Conservation (phyloP, 495 filamentous ascomycete genomes). For the Penicillium samsonianum region DNA sequence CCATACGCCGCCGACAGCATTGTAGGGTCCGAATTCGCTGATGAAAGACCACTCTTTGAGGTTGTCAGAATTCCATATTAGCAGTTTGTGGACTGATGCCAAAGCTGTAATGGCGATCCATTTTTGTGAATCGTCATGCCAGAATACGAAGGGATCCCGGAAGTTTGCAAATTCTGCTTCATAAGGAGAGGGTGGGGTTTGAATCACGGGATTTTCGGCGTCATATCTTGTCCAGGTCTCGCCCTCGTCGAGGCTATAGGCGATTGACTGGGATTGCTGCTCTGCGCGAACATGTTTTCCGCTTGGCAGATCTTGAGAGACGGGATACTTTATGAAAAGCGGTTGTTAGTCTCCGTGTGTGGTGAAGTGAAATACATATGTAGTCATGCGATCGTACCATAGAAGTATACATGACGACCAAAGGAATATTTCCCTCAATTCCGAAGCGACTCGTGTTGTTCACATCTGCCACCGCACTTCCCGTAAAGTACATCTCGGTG, state of each 20-base stretch:
- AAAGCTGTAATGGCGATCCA: conserved; percentile 55
- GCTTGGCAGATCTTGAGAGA: conserved; percentile 27
- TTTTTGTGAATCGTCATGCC: conserved; percentile 44
- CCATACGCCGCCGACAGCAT: conserved; percentile 56
- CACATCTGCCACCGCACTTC: conserved; percentile 52
- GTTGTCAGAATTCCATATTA: conserved; percentile 54
- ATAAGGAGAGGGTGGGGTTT: conserved; percentile 37
- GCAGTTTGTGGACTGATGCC: conserved; percentile 51
- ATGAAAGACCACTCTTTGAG: conserved; percentile 53
- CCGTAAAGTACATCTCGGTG: conserved; percentile 54
- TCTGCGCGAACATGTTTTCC: conserved; percentile 31
- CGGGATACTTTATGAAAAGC: neutral
- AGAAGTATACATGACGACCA: conserved; percentile 59
- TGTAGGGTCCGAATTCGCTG: conserved; percentile 56
- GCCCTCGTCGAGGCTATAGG: conserved; percentile 57
- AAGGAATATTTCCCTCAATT: conserved; percentile 47
- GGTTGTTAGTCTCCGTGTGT: neutral
- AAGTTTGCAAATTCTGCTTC: conserved; percentile 43
- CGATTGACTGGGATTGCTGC: conserved; percentile 56
- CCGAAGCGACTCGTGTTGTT: conserved; percentile 62
- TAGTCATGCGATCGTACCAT: conserved; percentile 25
- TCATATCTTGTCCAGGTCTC: conserved; percentile 53
- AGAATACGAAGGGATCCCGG: conserved; percentile 59
- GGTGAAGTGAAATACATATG: neutral
- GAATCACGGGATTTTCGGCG: conserved; percentile 53